Evolutionary conservation across 1,284 basidiomycete species (phyloP).

Genomic region (Pseudozyma hubeiensis): DNA sequence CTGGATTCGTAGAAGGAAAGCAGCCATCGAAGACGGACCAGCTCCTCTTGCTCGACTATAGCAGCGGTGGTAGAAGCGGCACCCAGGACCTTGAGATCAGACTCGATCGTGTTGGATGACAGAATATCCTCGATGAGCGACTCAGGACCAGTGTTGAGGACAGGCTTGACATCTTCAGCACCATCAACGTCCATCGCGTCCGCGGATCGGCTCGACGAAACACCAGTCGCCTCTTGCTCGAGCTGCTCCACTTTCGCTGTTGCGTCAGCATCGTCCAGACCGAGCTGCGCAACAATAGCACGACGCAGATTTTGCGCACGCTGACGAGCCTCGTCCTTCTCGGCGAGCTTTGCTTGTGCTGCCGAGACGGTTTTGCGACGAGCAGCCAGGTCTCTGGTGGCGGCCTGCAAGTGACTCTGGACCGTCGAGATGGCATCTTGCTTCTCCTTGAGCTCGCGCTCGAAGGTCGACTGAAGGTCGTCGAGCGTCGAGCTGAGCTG

Average conservation of each 20-base stretch:
- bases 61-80: background rate
- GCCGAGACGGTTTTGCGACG: slow-evolving; percentile 75
- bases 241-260: slow-evolving; percentile 16
- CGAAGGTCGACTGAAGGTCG: slow-evolving; percentile 90
- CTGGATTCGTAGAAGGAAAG: slow-evolving; percentile 14
- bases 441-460: slow-evolving; percentile 84
- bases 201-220: background rate
- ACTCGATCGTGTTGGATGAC: slow-evolving; percentile 4
- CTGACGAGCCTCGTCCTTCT: slow-evolving; percentile 59
- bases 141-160: slow-evolving; percentile 6
- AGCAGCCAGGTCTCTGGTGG: slow-evolving; percentile 88
- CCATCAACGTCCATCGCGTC: slow-evolving; percentile 41
- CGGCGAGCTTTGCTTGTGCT: slow-evolving; percentile 55
- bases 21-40: slow-evolving; percentile 57
- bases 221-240: slow-evolving; percentile 6
- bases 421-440: slow-evolving; percentile 86
- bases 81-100: slow-evolving; percentile 12
- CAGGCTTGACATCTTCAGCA: slow-evolving; percentile 22
- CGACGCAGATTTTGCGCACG: slow-evolving; percentile 50
- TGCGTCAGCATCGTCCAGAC: slow-evolving; percentile 70
- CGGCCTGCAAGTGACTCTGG: slow-evolving; percentile 85
- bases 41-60: slow-evolving; percentile 21
- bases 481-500: slow-evolving; percentile 69
- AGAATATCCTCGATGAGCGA: slow-evolving; percentile 7
- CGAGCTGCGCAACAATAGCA: slow-evolving; percentile 69